These are phyloP conservation scores for Aspergillus quadrilineatus DNA, from an alignment of 2,329 filamentous ascomycete species.

Conservation along the genomic window DNA sequence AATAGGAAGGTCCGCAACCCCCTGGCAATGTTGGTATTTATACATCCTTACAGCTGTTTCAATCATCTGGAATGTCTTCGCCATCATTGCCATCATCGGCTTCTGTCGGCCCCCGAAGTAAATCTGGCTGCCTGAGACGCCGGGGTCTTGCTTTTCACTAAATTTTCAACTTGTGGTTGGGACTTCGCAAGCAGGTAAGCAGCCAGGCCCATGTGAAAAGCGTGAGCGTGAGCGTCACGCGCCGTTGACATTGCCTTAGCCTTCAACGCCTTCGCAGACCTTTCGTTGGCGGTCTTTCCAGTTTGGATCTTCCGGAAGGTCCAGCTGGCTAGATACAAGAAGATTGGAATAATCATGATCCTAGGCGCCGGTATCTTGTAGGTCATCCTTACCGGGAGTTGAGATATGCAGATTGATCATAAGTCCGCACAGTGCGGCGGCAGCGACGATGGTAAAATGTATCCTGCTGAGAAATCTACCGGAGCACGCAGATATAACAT, in stretches of 20 bases:
- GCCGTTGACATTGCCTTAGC: background rate
- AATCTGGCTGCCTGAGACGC: conserved; percentile 15
- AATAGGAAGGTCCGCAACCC: conserved; percentile 10
- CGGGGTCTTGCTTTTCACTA: conserved; percentile 16
- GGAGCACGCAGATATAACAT: conserved; percentile 16
- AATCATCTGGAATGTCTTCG: conserved; percentile 15
- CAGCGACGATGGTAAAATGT: conserved; percentile 13
- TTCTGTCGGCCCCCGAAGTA: conserved; percentile 15
- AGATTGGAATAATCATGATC: conserved; percentile 15
- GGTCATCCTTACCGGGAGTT: accelerated
- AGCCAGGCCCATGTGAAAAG: background rate
- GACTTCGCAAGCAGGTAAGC: conserved; percentile 14
- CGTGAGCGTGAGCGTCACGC: too few relatives aligned
- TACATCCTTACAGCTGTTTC: conserved; percentile 18
- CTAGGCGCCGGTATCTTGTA: conserved; percentile 16
- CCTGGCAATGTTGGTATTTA: conserved; percentile 13
- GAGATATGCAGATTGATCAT: background rate
- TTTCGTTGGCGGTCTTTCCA: conserved; percentile 16
- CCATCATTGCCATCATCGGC: conserved; percentile 15
- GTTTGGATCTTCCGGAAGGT: conserved; percentile 12
- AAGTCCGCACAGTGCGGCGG: conserved; percentile 2
- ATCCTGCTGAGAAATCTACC: conserved; percentile 15
- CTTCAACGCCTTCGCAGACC: conserved; percentile 17
- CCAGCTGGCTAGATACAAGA: conserved; percentile 9
- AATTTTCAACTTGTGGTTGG: conserved; percentile 12